Percentiles rank a stretch among this genome's conserved stretches.
Conservation (phyloP, 1,139 yeast genomes). For the Debaryomyces udenii region DNA sequence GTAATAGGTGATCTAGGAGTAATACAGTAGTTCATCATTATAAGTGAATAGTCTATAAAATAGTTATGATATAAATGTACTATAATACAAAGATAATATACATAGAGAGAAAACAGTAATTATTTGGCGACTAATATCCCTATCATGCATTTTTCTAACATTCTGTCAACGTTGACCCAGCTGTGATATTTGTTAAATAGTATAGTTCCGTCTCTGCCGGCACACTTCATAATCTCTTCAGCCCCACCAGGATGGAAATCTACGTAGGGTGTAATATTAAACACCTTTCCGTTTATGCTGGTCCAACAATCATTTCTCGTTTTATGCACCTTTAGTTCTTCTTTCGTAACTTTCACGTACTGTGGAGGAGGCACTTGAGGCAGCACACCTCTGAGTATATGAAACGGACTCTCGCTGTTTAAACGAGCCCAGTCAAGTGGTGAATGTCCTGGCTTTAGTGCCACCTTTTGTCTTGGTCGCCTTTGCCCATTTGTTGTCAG, state of each 20-base stretch:
- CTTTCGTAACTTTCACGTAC: conserved; percentile 55
- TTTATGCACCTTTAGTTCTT: conserved; percentile 64
- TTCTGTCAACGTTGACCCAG: conserved; percentile 87
- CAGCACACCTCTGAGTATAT: conserved; percentile 42
- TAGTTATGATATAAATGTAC: background rate
- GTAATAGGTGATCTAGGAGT: conserved; percentile 30
- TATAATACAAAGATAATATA: background rate
- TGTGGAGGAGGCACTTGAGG: conserved; percentile 46
- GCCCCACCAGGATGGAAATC: conserved; percentile 94
- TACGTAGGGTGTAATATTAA: conserved; percentile 80
- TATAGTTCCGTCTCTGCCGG: conserved; percentile 84
- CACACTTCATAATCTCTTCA: conserved; percentile 73
- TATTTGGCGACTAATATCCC: conserved; percentile 48
- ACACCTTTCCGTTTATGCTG: conserved; percentile 76
- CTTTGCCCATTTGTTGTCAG: conserved; percentile 13
- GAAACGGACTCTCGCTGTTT: conserved; percentile 39
- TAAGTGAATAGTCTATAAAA: background rate
- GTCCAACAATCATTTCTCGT: conserved; percentile 80
- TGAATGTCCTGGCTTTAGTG: conserved; percentile 76
- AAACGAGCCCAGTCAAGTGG: conserved; percentile 84
- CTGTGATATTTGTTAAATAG: conserved; percentile 80
- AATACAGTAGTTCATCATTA: background rate
- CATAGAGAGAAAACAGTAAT: background rate
- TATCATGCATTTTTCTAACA: conserved; percentile 75
- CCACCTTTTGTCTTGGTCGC: conserved; percentile 54